phyloP scores from a whole-genome alignment of 805 yeast genomes.

The Cyberlindnera xylosilytica region DNA sequence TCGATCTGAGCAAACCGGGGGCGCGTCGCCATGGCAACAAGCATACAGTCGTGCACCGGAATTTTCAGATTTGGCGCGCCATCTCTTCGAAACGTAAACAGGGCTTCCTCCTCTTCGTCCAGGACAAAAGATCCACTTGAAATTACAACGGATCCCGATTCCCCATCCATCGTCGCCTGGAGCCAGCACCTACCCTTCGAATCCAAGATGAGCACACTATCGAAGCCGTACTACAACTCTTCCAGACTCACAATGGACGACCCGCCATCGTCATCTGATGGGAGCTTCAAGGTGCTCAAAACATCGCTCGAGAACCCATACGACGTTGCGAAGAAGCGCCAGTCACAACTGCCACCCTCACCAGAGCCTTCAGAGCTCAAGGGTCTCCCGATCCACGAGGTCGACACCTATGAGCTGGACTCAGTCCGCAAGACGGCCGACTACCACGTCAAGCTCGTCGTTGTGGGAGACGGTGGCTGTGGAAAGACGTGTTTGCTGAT shows the following conservation, averaged over 20 bases:
- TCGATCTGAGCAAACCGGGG: too few relatives aligned
- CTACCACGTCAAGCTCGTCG: constrained; percentile 56
- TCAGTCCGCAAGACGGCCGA: constrained; percentile 30
- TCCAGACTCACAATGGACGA: constrained; percentile 3
- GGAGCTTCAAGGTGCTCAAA: constrained; percentile 17
- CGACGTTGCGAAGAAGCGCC: constrained; percentile 26
- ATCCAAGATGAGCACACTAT: constrained; percentile 28
- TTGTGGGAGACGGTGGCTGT: constrained; percentile 88
- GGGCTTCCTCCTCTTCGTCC: not conserved
- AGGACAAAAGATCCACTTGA: too few relatives aligned
- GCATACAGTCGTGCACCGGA: too few relatives aligned
- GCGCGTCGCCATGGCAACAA: not conserved
- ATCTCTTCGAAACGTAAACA: not conserved
- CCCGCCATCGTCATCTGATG: constrained; percentile 1
- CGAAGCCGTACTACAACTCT: constrained; percentile 14
- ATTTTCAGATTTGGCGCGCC: not conserved
- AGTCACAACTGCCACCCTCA: constrained; percentile 8
- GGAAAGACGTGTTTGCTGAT: constrained; percentile 80
- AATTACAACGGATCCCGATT: too few relatives aligned
- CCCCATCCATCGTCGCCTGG: too few relatives aligned
- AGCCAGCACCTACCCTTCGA: not conserved
- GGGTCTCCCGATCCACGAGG: constrained; percentile 10
- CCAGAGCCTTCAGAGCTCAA: not conserved
- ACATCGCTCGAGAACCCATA: constrained; percentile 29
- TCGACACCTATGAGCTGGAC: constrained; percentile 28